Evolutionary conservation across 2,329 filamentous ascomycete genomes (phyloP), one percentile per base, ranked within the genome.

Genomic region (Teratosphaeria viscida): DNA sequence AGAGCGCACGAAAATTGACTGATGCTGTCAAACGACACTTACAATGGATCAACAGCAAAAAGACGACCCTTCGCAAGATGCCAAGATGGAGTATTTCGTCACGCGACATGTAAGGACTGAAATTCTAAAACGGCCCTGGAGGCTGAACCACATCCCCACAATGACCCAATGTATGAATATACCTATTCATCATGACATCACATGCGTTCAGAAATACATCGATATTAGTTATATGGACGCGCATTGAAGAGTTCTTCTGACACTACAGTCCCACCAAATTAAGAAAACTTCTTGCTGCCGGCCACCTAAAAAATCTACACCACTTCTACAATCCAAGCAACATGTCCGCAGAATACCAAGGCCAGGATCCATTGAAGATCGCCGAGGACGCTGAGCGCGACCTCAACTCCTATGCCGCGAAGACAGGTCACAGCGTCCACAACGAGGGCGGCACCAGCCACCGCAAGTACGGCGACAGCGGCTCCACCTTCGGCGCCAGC

Each of bases 371-470:
- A 57, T 66, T 75, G 64, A 68, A 72, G 32, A 68, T 79, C 65
- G 77, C 79, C 57, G 69, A 76, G 65, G 71, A 80, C 63, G 78
- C 78, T 11, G 78, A 81, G 72, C 70, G 70, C 19, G 77, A 81
- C 59, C 72, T 80, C 57, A 78, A 79, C 69, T 75, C 75, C 8
- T 64, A 75, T 37, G 60, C 65, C 14, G 74, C 74, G 10, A 77
- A 76, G 63, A 65, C 71, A 34, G 75, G 76, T 54, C 64, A 73
- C 47, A 58, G 54, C 32, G 61, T 67, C 55, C 58, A 58, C 57
- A 66, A 63, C 57, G 60, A 61, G 43, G 63, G 43, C 10, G 43
- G 43, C 60, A 11, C 32, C 19, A 29, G 49, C 34, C 23, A 55
- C 49, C 49, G 63, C 55, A 49, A 49, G n/a, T 49, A 49, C 19